Percentiles rank a stretch among this genome's conserved stretches.
Conservation (phyloP, 768 basidiomycete species). For the Boletales sp. region DNA sequence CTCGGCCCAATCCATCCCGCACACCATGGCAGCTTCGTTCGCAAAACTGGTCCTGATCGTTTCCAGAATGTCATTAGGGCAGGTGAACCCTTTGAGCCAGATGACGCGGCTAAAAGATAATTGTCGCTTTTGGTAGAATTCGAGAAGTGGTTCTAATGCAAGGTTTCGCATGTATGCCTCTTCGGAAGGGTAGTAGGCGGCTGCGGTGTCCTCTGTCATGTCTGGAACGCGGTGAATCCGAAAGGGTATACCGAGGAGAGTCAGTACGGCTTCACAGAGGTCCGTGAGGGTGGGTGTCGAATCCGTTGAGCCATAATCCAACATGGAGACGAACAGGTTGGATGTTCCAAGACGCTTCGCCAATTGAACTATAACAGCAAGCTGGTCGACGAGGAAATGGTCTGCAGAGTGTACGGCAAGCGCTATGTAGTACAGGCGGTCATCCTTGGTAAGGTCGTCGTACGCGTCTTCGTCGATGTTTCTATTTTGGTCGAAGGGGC, state of each 20-base stretch:
- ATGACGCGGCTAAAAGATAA: conserved; percentile 89
- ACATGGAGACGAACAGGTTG: conserved; percentile 95
- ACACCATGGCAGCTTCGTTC: conserved; percentile 97
- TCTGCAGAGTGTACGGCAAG: conserved; percentile 97
- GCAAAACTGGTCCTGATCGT: conserved; percentile 85
- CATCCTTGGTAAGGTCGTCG: conserved; percentile 79
- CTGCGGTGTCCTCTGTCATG: conserved; percentile 85
- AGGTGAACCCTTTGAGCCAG: conserved; percentile 99
- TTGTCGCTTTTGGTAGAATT: conserved; percentile 69
- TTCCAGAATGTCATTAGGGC: conserved; percentile 96
- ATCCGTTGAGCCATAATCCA: conserved; percentile 94
- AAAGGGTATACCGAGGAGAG: conserved; percentile 89
- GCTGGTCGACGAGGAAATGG: conserved; percentile 97
- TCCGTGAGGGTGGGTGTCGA: conserved; percentile 93
- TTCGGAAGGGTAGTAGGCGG: conserved; percentile 93
- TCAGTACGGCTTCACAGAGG: conserved; percentile 92
- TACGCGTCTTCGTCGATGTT: conserved; percentile 69
- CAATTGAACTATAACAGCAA: conserved; percentile 96
- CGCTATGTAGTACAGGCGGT: conserved; percentile 90
- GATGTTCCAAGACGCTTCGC: conserved; percentile 84
- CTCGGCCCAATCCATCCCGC: conserved; percentile 99
- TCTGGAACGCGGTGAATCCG: conserved; percentile 87
- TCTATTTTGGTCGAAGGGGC: conserved; percentile 94
- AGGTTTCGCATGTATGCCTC: conserved; percentile 94
- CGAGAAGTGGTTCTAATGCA: conserved; percentile 84